A percentile compares a stretch with the other conserved stretches of the same genome.
phyloP scores from a whole-genome alignment of 306 rosid species.

The Sesbania bispinosa region DNA sequence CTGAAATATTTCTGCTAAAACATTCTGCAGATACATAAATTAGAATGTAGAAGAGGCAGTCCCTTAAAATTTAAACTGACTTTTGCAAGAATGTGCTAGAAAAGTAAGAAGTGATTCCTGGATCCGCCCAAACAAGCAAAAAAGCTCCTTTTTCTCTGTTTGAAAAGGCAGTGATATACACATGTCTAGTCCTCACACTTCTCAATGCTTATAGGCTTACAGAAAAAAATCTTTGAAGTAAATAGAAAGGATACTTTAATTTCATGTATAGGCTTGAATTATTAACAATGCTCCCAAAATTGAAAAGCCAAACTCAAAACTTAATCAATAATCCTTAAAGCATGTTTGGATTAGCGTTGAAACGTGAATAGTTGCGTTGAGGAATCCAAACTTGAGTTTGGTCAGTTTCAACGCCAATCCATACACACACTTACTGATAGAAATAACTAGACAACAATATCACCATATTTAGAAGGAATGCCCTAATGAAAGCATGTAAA shows the following conservation, averaged over 20 bases:
- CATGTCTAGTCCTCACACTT: neutral
- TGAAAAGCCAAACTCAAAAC: neutral
- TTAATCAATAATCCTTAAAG: no score
- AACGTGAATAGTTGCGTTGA: no score
- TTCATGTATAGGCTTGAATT: neutral
- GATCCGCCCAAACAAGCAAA: neutral
- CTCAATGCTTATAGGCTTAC: neutral
- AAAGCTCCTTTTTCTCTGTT: neutral
- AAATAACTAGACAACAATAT: neutral
- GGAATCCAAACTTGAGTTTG: no score
- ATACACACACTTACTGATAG: neutral
- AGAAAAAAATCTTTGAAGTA: neutral
- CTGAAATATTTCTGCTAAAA: neutral
- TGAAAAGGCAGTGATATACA: conserved; percentile 2
- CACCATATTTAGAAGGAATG: conserved; percentile 7
- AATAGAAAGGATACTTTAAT: neutral
- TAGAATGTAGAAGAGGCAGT: conserved; percentile 9
- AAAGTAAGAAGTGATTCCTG: conserved; percentile 1
- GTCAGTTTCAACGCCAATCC: no score
- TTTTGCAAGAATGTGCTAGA: neutral
- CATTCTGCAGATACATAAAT: conserved; percentile 1
- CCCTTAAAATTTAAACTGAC: neutral
- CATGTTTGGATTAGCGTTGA: no score
- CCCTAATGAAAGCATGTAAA: neutral
- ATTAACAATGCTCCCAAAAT: neutral